Base-by-base conservation (phyloP, 2,329 filamentous ascomycete genomes). In the Cyphellophora europaea region DNA sequence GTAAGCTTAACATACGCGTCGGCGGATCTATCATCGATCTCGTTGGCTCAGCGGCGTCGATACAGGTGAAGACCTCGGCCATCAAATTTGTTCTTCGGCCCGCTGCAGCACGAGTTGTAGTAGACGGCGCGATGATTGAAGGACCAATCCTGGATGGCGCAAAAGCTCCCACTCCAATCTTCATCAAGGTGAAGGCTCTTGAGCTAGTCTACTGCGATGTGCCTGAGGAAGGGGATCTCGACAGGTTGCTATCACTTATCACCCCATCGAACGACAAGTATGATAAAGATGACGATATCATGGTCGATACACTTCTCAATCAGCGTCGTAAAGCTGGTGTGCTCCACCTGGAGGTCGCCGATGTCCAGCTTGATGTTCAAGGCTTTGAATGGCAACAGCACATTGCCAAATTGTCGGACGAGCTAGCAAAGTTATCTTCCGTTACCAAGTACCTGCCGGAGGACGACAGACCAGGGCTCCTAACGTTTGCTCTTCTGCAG, bases 391-490 rank as follows among this genome's bases (percentile, higher is more conserved):
- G 81, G 45, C 62, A 94, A 11, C 66, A 73, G 6, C 72, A 74
- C 27, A 65, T 98, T 11, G 74, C 79, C 5, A 70, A 71, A 8
- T 69, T 98, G 6, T 79, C 74, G 1, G 79, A 83, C 44, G 91
- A 98, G 50, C 56, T 96, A 32, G 71, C 80, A 5, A 85, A 82
- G 46, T 66, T 98, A 4, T 84, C 87, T 1, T 88, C 79, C 1
- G 86, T 98, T 16, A 75, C 89, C 5, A 96, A 95, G 54, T 96
- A 96, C 54, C 69, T 98, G 2, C 89, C 91, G 0, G 89, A 98
- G 49, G 91, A 98, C 57, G 89, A 98, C 49, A 75, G 88, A 2
- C 91, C 91, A 2, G 91, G 91, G 0, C 66, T 96, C 13, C 66
- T 98, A 23, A 87, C 80, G 0, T 65, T 98, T 23, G 67, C 72